phyloP scores from a whole-genome alignment of 1,284 basidiomycete species.

The Cryptococcus deneoformans region DNA sequence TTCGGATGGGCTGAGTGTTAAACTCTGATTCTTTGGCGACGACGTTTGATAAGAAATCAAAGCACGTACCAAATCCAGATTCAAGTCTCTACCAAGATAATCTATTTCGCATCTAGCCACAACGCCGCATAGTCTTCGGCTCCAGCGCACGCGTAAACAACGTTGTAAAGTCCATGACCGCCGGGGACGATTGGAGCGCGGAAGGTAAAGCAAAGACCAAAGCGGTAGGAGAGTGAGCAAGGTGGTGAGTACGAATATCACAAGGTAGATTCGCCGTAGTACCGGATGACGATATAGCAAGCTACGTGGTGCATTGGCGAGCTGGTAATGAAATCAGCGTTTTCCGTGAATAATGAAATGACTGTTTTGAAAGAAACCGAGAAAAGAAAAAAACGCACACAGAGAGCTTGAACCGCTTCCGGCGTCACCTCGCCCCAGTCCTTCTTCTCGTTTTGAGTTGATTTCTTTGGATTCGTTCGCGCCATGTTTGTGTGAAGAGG shows the following conservation, averaged over 20 bases:
- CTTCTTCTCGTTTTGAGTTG: neutral
- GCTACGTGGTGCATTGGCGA: slow-evolving; percentile 27
- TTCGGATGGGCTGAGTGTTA: slow-evolving; percentile 3
- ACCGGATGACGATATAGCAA: slow-evolving; percentile 28
- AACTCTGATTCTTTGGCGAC: too few species aligned
- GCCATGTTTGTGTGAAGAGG: neutral
- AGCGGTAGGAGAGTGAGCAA: slow-evolving; percentile 33
- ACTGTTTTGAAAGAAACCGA: slow-evolving; percentile 2
- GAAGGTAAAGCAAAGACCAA: slow-evolving; percentile 35
- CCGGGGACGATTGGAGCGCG: slow-evolving; percentile 27
- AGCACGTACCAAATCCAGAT: slow-evolving; percentile 27
- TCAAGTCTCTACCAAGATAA: slow-evolving; percentile 38
- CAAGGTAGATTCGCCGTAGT: slow-evolving; percentile 35
- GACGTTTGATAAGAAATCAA: too few species aligned
- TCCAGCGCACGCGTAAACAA: slow-evolving; percentile 38
- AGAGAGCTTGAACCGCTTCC: slow-evolving; percentile 21
- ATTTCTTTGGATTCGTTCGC: neutral
- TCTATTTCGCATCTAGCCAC: slow-evolving; percentile 45
- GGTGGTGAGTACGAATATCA: slow-evolving; percentile 28
- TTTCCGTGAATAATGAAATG: neutral
- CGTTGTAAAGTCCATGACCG: slow-evolving; percentile 33
- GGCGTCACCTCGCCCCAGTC: slow-evolving; percentile 23
- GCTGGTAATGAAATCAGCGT: slow-evolving; percentile 12
- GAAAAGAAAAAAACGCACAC: slow-evolving; percentile 11
- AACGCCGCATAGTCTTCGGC: slow-evolving; percentile 29